Base-by-base conservation (phyloP, 1,284 basidiomycete genomes). In the Trichosporon faecale region DNA sequence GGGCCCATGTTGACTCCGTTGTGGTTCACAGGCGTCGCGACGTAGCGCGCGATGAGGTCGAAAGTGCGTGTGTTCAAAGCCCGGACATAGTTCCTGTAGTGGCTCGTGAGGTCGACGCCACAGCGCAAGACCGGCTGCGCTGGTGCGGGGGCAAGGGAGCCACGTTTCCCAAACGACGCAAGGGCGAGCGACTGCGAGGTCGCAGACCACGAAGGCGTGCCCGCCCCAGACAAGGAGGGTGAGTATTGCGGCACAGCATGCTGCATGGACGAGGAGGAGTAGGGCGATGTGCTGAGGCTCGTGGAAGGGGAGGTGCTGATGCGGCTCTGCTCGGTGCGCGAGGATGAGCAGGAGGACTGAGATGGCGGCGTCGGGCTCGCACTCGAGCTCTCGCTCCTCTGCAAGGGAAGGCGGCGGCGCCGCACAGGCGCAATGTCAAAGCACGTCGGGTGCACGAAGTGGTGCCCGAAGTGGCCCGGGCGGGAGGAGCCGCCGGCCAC, bases 1-100 rank as follows among this genome's bases (percentile, higher is more conserved):
- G 27, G 11, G 8, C 23, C 46, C 9, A 72, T 5, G 25, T 23
- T 49, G 16, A 29, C 21, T 12, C 60, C 68, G 49, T 72, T 70
- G 68, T 68, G 60, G n/a, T 44, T 29, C 21, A 69, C 52, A 0
- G 12, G n/a, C n/a, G 40, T 64, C 12, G 68, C 66, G 60, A 70
- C 60, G 27, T 68, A 72, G 35, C 66, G 71, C 27, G 21, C 16
- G 23, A 69, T 27, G 18, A 66, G 29, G 65, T 72, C 66, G 21
- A 70, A 46, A 0, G 68, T 68, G 35, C 71, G 63, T 55, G 55
- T 65, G 68, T 72, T 72, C 11, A 72, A 66, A 5, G 68, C 67
- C n/a, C 66, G 68, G 21, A 72, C 46, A 66, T 72, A 72, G 40
- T 66, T 46, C 3, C 68, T 68, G 40, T 66, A 72, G 40, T 68